Conservation (phyloP, 257 asterid species). For the Penstemon barbatus region DNA sequence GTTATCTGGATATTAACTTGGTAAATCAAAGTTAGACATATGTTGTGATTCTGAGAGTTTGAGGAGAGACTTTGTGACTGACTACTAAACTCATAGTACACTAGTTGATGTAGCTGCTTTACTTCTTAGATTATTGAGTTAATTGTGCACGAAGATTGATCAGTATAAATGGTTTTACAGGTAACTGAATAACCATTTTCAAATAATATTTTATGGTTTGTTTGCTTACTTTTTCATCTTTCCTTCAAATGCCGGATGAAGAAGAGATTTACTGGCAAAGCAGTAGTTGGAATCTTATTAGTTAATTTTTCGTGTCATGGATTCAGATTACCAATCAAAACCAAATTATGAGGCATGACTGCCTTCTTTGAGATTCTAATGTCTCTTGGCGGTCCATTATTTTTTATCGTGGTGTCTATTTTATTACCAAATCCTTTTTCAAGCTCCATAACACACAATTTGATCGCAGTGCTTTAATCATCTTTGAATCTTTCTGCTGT, state of each 20-base stretch:
- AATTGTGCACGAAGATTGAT: too few relatives aligned
- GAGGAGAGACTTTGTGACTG: too few relatives aligned
- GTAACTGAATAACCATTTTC: too few relatives aligned
- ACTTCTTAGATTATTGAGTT: too few relatives aligned
- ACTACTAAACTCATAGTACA: too few relatives aligned
- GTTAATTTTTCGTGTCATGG: not conserved
- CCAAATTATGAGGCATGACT: not conserved
- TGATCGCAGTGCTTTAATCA: conserved; percentile 7
- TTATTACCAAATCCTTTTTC: not conserved
- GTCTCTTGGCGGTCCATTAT: not conserved
- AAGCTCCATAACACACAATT: not conserved
- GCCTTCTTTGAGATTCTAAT: conserved; percentile 2
- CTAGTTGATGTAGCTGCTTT: too few relatives aligned
- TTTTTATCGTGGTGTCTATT: not conserved
- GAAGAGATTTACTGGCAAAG: conserved; percentile 1
- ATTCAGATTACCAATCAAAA: conserved; percentile 13
- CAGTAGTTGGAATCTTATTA: not conserved
- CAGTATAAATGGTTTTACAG: too few relatives aligned
- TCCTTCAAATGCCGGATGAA: not conserved
- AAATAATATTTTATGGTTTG: too few relatives aligned
- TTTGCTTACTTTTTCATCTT: too few relatives aligned
- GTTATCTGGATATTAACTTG: too few relatives aligned
- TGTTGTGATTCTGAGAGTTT: too few relatives aligned
- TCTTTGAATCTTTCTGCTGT: not conserved
- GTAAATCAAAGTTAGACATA: too few relatives aligned